Conservation (phyloP, 1,284 basidiomycete species). For the Volvariella surrecta region DNA sequence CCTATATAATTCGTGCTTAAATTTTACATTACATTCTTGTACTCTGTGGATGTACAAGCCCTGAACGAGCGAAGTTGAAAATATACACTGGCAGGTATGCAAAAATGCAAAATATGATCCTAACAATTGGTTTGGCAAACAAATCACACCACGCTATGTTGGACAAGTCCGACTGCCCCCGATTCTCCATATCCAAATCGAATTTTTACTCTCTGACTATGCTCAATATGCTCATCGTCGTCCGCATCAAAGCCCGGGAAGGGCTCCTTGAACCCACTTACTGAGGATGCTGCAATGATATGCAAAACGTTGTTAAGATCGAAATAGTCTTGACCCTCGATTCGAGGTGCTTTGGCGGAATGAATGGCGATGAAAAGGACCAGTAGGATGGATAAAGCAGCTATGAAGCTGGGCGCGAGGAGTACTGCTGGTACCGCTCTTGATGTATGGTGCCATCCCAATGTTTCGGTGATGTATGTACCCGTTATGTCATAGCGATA, state of each 20-base stretch:
- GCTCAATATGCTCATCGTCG: not conserved
- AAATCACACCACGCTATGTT: too few relatives aligned
- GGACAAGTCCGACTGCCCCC: too few relatives aligned
- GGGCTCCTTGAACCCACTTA: not conserved
- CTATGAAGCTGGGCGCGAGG: not conserved
- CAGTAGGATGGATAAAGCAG: not conserved
- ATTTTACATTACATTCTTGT: too few relatives aligned
- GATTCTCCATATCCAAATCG: not conserved
- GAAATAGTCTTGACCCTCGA: not conserved
- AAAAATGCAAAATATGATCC: too few relatives aligned
- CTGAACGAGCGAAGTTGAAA: too few relatives aligned
- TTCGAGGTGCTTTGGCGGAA: too few relatives aligned
- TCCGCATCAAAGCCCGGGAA: not conserved
- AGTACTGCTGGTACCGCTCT: not conserved
- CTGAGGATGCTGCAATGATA: not conserved
- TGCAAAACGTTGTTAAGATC: constrained; percentile 1
- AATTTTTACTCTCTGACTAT: not conserved
- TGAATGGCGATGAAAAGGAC: not conserved
- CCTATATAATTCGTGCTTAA: too few relatives aligned
- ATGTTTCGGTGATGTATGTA: not conserved
- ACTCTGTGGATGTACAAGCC: too few relatives aligned
- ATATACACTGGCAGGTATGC: too few relatives aligned
- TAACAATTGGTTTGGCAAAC: too few relatives aligned
- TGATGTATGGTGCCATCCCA: not conserved
- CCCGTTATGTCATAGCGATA: not conserved